A percentile compares a stretch with the other conserved stretches of the same genome.
These are phyloP conservation scores for Blepharisma undulans DNA, from an alignment of 169 alveolate genomes.

Conservation along the genomic window DNA sequence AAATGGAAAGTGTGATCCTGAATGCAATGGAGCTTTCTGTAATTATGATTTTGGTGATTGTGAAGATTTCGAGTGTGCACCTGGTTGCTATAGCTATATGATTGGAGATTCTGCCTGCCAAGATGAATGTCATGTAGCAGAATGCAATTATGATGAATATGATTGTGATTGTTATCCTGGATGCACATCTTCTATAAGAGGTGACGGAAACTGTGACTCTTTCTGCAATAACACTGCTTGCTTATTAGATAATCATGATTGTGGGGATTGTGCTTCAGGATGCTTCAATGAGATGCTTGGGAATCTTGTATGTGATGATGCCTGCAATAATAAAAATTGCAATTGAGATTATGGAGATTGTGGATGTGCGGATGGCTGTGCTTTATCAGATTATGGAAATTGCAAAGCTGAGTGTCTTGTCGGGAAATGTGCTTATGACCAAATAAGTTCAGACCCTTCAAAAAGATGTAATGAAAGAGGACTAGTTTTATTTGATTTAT, in stretches of 20 bases:
- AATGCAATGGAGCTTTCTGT: constrained; percentile 12
- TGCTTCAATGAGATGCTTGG: neutral
- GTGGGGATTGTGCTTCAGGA: constrained; percentile 23
- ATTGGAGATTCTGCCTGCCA: neutral
- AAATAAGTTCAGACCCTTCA: neutral
- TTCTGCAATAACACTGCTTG: constrained; percentile 18
- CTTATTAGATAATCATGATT: constrained; percentile 27
- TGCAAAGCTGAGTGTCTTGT: neutral
- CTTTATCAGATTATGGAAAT: neutral
- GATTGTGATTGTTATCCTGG: neutral
- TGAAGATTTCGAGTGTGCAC: neutral
- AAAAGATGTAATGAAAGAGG: neutral
- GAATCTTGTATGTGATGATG: neutral
- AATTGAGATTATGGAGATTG: neutral
- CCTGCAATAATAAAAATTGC: neutral
- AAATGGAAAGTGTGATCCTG: neutral
- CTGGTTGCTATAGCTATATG: neutral
- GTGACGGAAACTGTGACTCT: constrained; percentile 35
- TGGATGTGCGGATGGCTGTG: neutral
- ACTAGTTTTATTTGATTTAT: neutral
- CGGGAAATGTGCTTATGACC: neutral
- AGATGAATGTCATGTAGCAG: neutral
- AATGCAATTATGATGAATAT: neutral
- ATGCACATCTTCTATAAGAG: neutral
- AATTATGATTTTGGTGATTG: constrained; percentile 12